Evolutionary conservation across 106 monocot species (phyloP).

Genomic region (Dioscorea zingiberensis): DNA sequence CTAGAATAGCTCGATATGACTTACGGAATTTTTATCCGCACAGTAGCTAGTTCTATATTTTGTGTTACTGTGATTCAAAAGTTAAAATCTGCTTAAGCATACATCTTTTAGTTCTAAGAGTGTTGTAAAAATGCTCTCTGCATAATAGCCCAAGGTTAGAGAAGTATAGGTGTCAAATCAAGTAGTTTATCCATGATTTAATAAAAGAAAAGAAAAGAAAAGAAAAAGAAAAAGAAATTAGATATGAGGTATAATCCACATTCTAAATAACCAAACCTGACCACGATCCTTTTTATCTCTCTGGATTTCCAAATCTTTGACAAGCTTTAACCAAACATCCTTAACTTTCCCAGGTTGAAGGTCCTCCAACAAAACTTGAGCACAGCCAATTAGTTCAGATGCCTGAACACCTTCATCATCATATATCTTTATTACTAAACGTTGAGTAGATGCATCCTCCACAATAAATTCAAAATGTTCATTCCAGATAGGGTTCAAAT

Average conservation of each 20-base stretch:
- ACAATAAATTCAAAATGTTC: conserved; percentile 83
- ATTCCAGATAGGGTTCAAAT: conserved; percentile 89
- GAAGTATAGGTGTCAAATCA: too few relatives aligned
- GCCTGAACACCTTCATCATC: conserved; percentile 91
- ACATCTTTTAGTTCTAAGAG: too few relatives aligned
- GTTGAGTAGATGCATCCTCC: conserved; percentile 74
- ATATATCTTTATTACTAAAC: conserved; percentile 72
- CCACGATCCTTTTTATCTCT: conserved; percentile 82
- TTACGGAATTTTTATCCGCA: too few relatives aligned
- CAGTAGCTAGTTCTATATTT: too few relatives aligned
- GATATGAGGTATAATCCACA: too few relatives aligned
- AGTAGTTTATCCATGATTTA: too few relatives aligned
- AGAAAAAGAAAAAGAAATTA: neutral
- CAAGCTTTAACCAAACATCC: conserved; percentile 76
- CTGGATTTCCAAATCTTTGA: conserved; percentile 84
- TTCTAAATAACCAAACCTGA: conserved; percentile 39
- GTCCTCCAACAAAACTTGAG: conserved; percentile 55
- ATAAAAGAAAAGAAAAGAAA: neutral
- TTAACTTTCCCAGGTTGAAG: conserved; percentile 87
- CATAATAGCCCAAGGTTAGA: too few relatives aligned
- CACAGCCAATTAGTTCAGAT: conserved; percentile 81
- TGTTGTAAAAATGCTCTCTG: too few relatives aligned
- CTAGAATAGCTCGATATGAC: too few relatives aligned
- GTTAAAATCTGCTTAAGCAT: too few relatives aligned
- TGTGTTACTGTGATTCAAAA: too few relatives aligned